phyloP scores from a whole-genome alignment of 164 flowering plant genomes.

The Cinnamomum micranthum region DNA sequence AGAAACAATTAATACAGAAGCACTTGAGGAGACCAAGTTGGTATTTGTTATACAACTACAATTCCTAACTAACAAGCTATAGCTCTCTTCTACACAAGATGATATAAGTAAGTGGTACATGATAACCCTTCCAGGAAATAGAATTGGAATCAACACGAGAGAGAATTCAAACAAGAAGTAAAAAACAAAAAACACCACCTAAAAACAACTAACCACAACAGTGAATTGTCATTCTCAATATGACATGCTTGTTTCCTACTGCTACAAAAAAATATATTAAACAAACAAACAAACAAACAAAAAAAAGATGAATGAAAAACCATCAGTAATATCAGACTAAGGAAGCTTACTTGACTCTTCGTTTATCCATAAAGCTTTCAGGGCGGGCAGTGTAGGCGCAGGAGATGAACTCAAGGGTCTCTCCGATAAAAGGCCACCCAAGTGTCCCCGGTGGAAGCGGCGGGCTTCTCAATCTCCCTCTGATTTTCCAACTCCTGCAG shows the following conservation, averaged over 20 bases:
- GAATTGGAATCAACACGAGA: not conserved
- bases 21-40: not conserved
- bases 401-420: slow-evolving; percentile 82
- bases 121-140: not conserved
- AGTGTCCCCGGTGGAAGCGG: slow-evolving; percentile 61
- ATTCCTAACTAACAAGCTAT: not conserved
- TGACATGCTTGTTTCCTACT: not conserved
- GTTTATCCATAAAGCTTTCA: slow-evolving; percentile 81
- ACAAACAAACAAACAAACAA: too few species aligned
- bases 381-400: slow-evolving; percentile 79
- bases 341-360: slow-evolving; percentile 62
- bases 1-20: not conserved
- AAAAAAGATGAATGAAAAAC: not conserved
- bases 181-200: not conserved
- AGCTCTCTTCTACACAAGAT: not conserved
- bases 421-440: slow-evolving; percentile 90
- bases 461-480: slow-evolving; percentile 7
- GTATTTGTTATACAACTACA: not conserved
- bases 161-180: not conserved
- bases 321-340: not conserved
- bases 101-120: not conserved
- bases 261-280: not conserved
- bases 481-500: slow-evolving; percentile 19
- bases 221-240: not conserved
- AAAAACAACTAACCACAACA: not conserved